Conservation (phyloP, 805 yeast species). For the Suhomyces tanzawaensis region DNA sequence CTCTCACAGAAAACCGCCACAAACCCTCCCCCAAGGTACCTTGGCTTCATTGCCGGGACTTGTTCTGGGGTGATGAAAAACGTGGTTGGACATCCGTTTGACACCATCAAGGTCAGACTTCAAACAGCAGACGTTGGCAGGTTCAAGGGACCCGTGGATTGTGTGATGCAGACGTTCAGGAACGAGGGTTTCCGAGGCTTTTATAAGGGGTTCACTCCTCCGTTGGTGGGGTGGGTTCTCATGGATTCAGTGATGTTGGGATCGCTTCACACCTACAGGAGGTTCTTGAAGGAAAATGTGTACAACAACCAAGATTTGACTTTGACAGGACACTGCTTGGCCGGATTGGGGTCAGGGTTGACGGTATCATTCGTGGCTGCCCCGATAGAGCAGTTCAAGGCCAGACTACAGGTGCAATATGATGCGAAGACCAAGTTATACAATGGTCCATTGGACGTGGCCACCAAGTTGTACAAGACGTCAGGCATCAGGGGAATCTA, state of each 20-base stretch:
- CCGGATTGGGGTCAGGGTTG: conserved; percentile 84
- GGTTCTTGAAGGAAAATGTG: conserved; percentile 60
- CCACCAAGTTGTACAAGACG: conserved; percentile 51
- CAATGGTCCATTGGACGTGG: conserved; percentile 80
- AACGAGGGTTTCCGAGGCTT: conserved; percentile 79
- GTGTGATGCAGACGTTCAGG: conserved; percentile 65
- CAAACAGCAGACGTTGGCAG: conserved; percentile 62
- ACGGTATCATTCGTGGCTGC: conserved; percentile 96
- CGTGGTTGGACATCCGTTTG: conserved; percentile 91
- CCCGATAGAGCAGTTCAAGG: conserved; percentile 87
- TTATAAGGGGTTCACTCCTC: conserved; percentile 91
- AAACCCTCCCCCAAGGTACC: conserved; percentile 46
- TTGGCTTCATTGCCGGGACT: conserved; percentile 87
- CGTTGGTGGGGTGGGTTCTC: conserved; percentile 87
- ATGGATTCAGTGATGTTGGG: conserved; percentile 94
- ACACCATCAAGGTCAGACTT: conserved; percentile 81
- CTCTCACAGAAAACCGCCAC: conserved; percentile 7
- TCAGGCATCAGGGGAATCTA: conserved; percentile 73
- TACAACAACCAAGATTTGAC: conserved; percentile 67
- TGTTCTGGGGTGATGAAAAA: conserved; percentile 85
- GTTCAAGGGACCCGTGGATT: conserved; percentile 80
- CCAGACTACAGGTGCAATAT: conserved; percentile 85
- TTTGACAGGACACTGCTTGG: conserved; percentile 67
- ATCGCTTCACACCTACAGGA: conserved; percentile 72
- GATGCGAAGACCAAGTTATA: conserved; percentile 67